Evolutionary conservation across 2,329 filamentous ascomycete species (phyloP).

Genomic region (Corniculantispora saksenae): DNA sequence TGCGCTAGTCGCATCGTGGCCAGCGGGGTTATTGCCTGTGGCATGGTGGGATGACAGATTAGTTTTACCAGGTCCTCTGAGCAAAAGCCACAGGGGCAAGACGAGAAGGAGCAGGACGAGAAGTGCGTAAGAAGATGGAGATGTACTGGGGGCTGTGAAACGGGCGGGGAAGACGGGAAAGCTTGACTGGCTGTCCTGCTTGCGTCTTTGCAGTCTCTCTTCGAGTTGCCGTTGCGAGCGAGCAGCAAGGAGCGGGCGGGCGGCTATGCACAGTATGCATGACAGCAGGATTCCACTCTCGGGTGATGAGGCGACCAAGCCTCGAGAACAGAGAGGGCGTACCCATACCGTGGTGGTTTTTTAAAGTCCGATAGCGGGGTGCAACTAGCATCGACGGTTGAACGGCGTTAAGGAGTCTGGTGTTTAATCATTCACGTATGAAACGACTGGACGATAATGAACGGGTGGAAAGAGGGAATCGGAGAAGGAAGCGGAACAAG

Average conservation of each 20-base stretch:
- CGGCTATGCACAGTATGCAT: background rate
- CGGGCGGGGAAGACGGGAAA: background rate
- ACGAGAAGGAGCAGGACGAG: too few species aligned
- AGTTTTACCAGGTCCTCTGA: background rate
- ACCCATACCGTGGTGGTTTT: background rate
- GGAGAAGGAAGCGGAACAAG: background rate
- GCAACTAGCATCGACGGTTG: background rate
- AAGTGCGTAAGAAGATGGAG: background rate
- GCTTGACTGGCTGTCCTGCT: background rate
- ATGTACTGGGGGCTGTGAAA: background rate
- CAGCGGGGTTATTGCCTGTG: background rate
- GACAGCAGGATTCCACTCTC: background rate
- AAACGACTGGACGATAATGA: background rate
- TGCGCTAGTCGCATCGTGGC: slow-evolving; percentile 10
- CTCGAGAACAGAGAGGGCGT: background rate
- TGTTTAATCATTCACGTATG: background rate
- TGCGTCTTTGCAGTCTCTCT: background rate
- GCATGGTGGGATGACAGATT: background rate
- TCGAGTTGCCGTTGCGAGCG: background rate
- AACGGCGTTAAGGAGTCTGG: slow-evolving; percentile 7
- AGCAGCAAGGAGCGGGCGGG: background rate
- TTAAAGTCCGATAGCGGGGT: slow-evolving; percentile 9
- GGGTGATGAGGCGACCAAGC: slow-evolving; percentile 5
- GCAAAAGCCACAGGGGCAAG: background rate
- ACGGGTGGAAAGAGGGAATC: background rate